These are phyloP conservation scores for Paecilomyces niveus DNA, from an alignment of 2,329 filamentous ascomycete species.

Conservation along the genomic window DNA sequence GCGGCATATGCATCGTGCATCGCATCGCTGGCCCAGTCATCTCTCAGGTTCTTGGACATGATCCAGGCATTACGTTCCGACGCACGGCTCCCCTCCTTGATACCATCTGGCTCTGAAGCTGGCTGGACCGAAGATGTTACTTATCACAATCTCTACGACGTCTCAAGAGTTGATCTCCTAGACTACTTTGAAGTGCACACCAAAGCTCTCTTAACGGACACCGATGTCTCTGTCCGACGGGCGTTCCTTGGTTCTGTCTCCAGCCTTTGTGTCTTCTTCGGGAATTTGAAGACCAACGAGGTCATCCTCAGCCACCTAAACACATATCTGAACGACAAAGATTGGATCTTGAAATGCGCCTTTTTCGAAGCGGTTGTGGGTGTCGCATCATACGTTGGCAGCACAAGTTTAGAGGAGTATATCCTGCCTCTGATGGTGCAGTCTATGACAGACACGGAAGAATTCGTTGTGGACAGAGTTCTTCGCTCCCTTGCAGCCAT, in stretches of 20 bases:
- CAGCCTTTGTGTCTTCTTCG: conserved; percentile 90
- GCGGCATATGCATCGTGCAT: conserved; percentile 91
- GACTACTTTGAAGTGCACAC: conserved; percentile 81
- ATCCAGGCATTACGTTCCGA: conserved; percentile 81
- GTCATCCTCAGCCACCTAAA: conserved; percentile 95
- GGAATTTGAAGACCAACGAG: conserved; percentile 83
- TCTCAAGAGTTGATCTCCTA: conserved; percentile 73
- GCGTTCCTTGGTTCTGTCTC: conserved; percentile 90
- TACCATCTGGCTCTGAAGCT: conserved; percentile 68
- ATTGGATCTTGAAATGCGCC: conserved; percentile 94
- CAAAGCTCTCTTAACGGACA: conserved; percentile 81
- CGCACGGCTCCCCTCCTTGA: conserved; percentile 67
- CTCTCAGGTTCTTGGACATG: conserved; percentile 80
- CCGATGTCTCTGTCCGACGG: conserved; percentile 75
- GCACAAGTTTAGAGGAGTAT: conserved; percentile 84
- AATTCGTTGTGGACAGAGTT: conserved; percentile 87
- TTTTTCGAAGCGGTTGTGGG: conserved; percentile 95
- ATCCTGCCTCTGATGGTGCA: conserved; percentile 94
- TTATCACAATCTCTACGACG: conserved; percentile 80
- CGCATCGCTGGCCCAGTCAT: conserved; percentile 78
- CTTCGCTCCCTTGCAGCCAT: conserved; percentile 82
- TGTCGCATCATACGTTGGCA: conserved; percentile 83
- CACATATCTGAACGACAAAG: conserved; percentile 90
- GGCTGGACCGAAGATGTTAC: conserved; percentile 60
- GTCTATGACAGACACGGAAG: conserved; percentile 84